phyloP scores from a whole-genome alignment of 352 stramenopile species.

The Elongisporangium undulatum region DNA sequence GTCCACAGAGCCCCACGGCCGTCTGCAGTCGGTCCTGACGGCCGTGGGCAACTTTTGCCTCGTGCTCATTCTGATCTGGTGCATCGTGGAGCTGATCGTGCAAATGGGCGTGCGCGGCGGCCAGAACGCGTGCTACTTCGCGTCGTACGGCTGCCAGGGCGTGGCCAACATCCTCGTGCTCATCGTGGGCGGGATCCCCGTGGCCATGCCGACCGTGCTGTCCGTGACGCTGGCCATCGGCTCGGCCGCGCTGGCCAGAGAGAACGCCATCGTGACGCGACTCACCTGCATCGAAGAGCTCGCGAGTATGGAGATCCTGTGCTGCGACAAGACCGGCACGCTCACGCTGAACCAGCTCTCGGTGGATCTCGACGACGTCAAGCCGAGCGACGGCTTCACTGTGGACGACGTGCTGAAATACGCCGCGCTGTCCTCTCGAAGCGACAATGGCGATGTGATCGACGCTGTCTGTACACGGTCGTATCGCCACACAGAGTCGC shows the following conservation, averaged over 20 bases:
- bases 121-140: slow-evolving; percentile 83
- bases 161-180: slow-evolving; percentile 84
- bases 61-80: slow-evolving; percentile 84
- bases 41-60: slow-evolving; percentile 93
- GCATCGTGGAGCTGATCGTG: slow-evolving; percentile 80
- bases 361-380: slow-evolving; percentile 86
- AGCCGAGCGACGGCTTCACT: slow-evolving; percentile 65
- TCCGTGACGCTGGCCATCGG: slow-evolving; percentile 91
- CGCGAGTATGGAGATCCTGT: slow-evolving; percentile 91
- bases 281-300: slow-evolving; percentile 92
- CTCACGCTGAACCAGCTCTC: slow-evolving; percentile 96
- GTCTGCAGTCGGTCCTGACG: slow-evolving; percentile 85
- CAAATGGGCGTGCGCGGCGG: slow-evolving; percentile 65
- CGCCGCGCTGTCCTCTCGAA: slow-evolving; percentile 55
- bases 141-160: slow-evolving; percentile 63
- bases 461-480: slow-evolving; percentile 70
- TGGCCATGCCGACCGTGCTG: slow-evolving; percentile 92
- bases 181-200: slow-evolving; percentile 90
- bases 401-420: slow-evolving; percentile 55
- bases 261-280: slow-evolving; percentile 92
- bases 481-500: slow-evolving; percentile 79
- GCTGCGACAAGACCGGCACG: slow-evolving; percentile 94
- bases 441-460: slow-evolving; percentile 75
- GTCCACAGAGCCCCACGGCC: slow-evolving; percentile 44
- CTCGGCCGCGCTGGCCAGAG: slow-evolving; percentile 81